phyloP scores from a whole-genome alignment of 345 rosid species.

The Eucalyptus microcorys region DNA sequence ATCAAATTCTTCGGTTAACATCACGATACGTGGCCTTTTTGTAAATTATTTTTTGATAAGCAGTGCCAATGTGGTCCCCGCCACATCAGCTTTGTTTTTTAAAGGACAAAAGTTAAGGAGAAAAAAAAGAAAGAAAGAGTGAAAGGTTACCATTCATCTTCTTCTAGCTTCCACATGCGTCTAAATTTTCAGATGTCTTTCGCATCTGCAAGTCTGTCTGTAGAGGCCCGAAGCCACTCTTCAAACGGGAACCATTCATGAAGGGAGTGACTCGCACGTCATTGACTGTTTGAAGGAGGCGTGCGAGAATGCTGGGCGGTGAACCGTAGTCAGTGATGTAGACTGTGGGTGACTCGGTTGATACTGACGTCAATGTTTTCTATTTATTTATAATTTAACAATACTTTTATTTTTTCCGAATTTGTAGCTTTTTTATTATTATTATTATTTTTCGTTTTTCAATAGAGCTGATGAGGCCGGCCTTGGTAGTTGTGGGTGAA shows the following conservation, averaged over 20 bases:
- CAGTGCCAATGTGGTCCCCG: background rate
- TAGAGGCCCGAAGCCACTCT: background rate
- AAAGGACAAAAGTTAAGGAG: background rate
- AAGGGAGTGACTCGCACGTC: background rate
- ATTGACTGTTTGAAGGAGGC: background rate
- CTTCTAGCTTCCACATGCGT: too few relatives aligned
- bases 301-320: background rate
- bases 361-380: too few relatives aligned
- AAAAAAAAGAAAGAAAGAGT: too few relatives aligned
- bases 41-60: background rate
- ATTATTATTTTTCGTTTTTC: too few relatives aligned
- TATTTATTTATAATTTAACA: too few relatives aligned
- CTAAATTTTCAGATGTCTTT: background rate
- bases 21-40: background rate
- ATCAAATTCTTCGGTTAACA: too few relatives aligned
- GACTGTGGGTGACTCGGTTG: background rate
- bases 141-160: too few relatives aligned
- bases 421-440: too few relatives aligned
- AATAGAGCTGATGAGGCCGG: rapidly evolving
- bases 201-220: background rate
- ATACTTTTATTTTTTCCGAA: too few relatives aligned
- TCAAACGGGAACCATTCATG: background rate
- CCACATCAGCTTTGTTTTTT: background rate
- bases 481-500: background rate
- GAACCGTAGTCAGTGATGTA: too few relatives aligned